Evolutionary conservation across 345 rosid species (phyloP).

Genomic region (Eutrema japonicum): DNA sequence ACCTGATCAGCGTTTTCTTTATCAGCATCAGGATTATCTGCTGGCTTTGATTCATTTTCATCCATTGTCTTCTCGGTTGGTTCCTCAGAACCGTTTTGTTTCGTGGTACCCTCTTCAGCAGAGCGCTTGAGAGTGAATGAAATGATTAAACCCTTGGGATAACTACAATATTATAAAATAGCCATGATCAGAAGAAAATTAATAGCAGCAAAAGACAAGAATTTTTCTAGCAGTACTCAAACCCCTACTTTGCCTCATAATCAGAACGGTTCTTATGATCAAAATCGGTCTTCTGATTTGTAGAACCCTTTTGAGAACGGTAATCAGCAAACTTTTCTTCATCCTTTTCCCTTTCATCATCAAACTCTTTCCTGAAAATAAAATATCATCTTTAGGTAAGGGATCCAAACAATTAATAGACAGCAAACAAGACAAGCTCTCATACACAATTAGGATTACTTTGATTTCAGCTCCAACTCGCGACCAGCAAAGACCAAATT

Average conservation of each 20-base stretch:
- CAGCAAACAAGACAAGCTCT: conserved; percentile 15
- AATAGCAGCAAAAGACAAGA: conserved; percentile 1
- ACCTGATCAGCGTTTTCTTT: conserved; percentile 48
- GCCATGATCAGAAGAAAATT: conserved; percentile 24
- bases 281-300: conserved; percentile 55
- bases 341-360: conserved; percentile 63
- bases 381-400: conserved; percentile 1
- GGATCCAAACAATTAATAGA: background rate
- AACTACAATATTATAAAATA: conserved; percentile 49
- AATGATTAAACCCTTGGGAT: conserved; percentile 86
- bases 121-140: conserved; percentile 70
- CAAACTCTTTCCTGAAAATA: conserved; percentile 79
- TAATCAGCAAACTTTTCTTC: conserved; percentile 52
- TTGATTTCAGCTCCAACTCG: conserved; percentile 74
- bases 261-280: conserved; percentile 51
- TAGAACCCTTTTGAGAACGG: conserved; percentile 47
- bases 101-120: conserved; percentile 49
- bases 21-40: conserved; percentile 44
- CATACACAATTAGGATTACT: conserved; percentile 53
- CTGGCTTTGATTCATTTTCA: conserved; percentile 46
- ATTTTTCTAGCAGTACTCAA: background rate
- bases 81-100: conserved; percentile 47
- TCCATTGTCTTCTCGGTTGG: conserved; percentile 37
- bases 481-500: conserved; percentile 70
- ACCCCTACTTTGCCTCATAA: conserved; percentile 57